These are phyloP conservation scores for Paraurostyla sp. DNA, from an alignment of 73 alveolate genomes.

Conservation along the genomic window DNA sequence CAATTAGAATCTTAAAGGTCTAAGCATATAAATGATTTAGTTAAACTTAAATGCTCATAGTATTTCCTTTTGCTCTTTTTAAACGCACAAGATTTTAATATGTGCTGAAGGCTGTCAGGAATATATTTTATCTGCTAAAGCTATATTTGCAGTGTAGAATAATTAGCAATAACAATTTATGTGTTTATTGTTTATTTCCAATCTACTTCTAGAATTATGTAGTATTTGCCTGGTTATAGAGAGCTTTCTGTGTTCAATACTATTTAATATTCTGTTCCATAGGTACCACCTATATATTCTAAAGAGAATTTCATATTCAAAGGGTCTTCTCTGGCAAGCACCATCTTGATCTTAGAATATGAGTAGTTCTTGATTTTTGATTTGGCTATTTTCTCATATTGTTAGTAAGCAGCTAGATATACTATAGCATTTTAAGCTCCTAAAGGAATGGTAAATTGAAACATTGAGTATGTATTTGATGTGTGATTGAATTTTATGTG, in stretches of 20 bases:
- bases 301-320: neutral
- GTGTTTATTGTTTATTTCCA: neutral
- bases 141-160: neutral
- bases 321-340: neutral
- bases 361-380: neutral
- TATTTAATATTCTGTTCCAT: neutral
- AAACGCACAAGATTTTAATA: constrained; percentile 29
- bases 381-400: constrained; percentile 4
- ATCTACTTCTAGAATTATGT: neutral
- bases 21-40: neutral
- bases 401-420: neutral
- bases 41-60: neutral
- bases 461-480: neutral
- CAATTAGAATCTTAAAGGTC: neutral
- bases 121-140: neutral
- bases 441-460: neutral
- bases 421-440: neutral
- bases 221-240: constrained; percentile 12
- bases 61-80: neutral
- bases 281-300: constrained; percentile 2
- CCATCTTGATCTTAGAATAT: neutral
- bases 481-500: neutral
- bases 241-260: neutral
- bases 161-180: neutral
- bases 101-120: neutral